phyloP scores from a whole-genome alignment of 495 filamentous ascomycete species.

The Penicillium steckii region DNA sequence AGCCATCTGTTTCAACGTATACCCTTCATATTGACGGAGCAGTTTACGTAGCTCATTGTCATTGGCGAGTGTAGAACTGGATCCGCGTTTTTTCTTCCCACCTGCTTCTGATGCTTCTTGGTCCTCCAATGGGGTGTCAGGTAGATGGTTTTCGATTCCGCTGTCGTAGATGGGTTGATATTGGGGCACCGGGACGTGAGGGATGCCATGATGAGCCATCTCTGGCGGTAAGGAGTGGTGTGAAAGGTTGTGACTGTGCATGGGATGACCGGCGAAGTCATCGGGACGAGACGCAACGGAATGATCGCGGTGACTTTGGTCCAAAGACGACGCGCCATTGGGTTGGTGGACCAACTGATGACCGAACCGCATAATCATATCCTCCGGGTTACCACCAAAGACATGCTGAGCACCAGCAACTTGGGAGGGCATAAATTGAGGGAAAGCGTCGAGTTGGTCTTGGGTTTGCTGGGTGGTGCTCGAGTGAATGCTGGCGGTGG shows the following conservation, averaged over 20 bases:
- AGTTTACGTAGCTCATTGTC: conserved; percentile 89
- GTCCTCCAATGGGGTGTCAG: conserved; percentile 61
- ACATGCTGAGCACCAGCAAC: conserved; percentile 49
- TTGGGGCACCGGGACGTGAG: conserved; percentile 46
- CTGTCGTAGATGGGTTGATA: conserved; percentile 60
- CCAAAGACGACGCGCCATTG: conserved; percentile 50
- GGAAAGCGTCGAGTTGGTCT: conserved; percentile 55
- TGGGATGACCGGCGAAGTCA: conserved; percentile 47
- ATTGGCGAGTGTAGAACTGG: conserved; percentile 76
- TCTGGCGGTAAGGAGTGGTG: conserved; percentile 40
- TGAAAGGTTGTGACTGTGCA: conserved; percentile 45
- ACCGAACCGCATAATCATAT: conserved; percentile 61
- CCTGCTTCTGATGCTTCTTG: conserved; percentile 63
- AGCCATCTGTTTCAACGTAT: conserved; percentile 78
- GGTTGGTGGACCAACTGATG: conserved; percentile 54
- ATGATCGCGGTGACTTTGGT: conserved; percentile 49
- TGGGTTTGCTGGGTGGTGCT: conserved; percentile 64
- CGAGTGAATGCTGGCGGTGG: conserved; percentile 79
- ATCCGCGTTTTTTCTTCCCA: conserved; percentile 62
- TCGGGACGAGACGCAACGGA: conserved; percentile 43
- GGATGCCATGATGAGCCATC: conserved; percentile 26
- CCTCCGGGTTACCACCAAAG: conserved; percentile 57
- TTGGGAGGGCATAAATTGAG: conserved; percentile 54
- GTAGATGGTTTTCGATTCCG: conserved; percentile 64
- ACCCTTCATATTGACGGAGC: conserved; percentile 70